These are phyloP conservation scores for Cryptococcus sp. DNA, from an alignment of 1,284 basidiomycete species.

Conservation along the genomic window DNA sequence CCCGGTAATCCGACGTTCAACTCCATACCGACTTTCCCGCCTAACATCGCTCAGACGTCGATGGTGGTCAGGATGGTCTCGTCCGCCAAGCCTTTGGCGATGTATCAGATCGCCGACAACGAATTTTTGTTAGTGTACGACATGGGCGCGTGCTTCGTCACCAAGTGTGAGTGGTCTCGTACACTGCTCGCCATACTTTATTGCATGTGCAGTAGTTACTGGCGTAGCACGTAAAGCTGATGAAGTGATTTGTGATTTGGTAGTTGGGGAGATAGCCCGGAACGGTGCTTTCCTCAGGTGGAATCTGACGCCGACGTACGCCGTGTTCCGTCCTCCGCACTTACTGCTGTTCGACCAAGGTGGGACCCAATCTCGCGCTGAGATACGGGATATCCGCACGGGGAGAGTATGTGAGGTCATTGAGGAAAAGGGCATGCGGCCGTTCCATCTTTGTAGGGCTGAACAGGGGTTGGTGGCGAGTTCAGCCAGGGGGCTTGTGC, in stretches of 20 bases:
- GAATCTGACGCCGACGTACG: constrained; percentile 36
- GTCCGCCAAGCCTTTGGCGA: constrained; percentile 28
- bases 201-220: background rate
- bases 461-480: constrained; percentile 28
- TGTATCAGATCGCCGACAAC: constrained; percentile 40
- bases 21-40: constrained; percentile 30
- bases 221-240: background rate
- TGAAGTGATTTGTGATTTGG: background rate
- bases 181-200: background rate
- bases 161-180: constrained; percentile 31
- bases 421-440: constrained; percentile 29
- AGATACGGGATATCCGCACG: constrained; percentile 32
- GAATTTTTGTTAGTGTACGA: constrained; percentile 44
- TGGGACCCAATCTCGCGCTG: constrained; percentile 18
- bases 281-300: constrained; percentile 34
- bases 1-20: constrained; percentile 36
- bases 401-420: constrained; percentile 41
- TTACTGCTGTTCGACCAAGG: constrained; percentile 38
- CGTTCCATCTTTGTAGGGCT: constrained; percentile 17
- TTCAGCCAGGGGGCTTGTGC: constrained; percentile 25
- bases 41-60: constrained; percentile 10
- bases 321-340: constrained; percentile 30
- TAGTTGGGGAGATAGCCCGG: constrained; percentile 38
- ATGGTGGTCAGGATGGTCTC: constrained; percentile 22
- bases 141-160: constrained; percentile 41